A percentile compares a stretch with the other conserved stretches of the same genome.
phyloP scores from a whole-genome alignment of 805 yeast species.

The Pichia heedii region DNA sequence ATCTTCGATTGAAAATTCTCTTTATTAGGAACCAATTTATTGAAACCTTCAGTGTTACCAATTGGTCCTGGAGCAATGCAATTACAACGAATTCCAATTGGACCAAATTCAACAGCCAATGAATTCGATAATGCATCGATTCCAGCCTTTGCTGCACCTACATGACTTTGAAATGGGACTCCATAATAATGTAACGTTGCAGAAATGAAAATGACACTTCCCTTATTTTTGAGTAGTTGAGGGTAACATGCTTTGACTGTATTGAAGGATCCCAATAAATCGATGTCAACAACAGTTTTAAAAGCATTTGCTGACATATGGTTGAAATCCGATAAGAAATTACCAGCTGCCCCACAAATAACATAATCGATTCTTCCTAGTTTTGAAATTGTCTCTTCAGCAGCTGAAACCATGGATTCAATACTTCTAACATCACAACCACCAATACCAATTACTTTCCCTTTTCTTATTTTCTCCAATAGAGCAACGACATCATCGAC shows the following conservation, averaged over 20 bases:
- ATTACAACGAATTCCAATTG: constrained; percentile 75
- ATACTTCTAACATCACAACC: constrained; percentile 73
- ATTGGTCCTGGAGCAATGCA: constrained; percentile 91
- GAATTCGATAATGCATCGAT: constrained; percentile 80
- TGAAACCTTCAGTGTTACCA: constrained; percentile 77
- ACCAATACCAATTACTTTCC: constrained; percentile 63
- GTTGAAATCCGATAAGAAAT: constrained; percentile 73
- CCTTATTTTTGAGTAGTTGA: constrained; percentile 56
- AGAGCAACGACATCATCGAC: constrained; percentile 70
- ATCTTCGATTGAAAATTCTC: constrained; percentile 36
- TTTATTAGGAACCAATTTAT: constrained; percentile 45
- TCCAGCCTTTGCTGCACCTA: constrained; percentile 94
- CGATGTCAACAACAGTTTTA: constrained; percentile 80
- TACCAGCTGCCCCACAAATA: constrained; percentile 95
- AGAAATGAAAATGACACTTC: constrained; percentile 67
- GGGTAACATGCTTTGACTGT: constrained; percentile 76
- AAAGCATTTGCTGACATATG: constrained; percentile 79
- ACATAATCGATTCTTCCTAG: constrained; percentile 80
- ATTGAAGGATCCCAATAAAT: constrained; percentile 80
- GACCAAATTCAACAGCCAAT: constrained; percentile 86
- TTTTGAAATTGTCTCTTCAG: constrained; percentile 48
- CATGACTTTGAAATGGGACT: constrained; percentile 81
- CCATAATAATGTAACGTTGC: constrained; percentile 90
- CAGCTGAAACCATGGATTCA: constrained; percentile 53
- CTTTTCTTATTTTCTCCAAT: constrained; percentile 36